A percentile compares a stretch with the other conserved stretches of the same genome.
Conservation (phyloP, 164 flowering plant species). For the Buxus sempervirens region DNA sequence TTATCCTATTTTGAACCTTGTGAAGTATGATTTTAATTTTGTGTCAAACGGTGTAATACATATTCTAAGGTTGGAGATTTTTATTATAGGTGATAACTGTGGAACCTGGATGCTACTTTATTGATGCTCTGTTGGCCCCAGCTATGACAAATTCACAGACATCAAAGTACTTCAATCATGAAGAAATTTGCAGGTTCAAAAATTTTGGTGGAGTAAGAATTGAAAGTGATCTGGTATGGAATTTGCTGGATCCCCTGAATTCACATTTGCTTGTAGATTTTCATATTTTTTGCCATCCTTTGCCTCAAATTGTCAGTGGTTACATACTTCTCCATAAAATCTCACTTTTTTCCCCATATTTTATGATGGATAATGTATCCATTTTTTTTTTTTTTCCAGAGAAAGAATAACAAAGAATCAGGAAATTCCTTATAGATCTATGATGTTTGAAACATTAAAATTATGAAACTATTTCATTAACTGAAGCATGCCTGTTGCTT, state of each 20-base stretch:
- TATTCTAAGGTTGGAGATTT: conserved; percentile 1
- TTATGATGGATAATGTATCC: too few relatives aligned
- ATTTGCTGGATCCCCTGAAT: neutral
- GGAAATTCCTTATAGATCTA: neutral
- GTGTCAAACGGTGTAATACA: neutral
- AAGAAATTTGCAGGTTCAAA: conserved; percentile 49
- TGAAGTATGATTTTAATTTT: neutral
- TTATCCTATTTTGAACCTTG: neutral
- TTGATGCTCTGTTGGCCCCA: conserved; percentile 69
- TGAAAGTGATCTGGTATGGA: conserved; percentile 91
- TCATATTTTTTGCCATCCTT: neutral
- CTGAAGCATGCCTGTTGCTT: neutral
- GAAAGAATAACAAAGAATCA: neutral
- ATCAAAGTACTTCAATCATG: conserved; percentile 59
- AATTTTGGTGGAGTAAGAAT: conserved; percentile 90
- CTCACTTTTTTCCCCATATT: too few relatives aligned
- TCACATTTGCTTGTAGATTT: neutral
- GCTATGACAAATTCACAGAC: conserved; percentile 57
- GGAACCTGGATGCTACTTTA: conserved; percentile 97
- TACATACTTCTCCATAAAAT: too few relatives aligned
- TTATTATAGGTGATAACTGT: conserved; percentile 79
- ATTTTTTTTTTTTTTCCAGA: neutral
- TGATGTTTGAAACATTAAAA: too few relatives aligned
- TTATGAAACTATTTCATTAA: neutral
- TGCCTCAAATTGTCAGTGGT: neutral